Conservation (phyloP, 75 land plant genomes). For the Picea glauca region DNA sequence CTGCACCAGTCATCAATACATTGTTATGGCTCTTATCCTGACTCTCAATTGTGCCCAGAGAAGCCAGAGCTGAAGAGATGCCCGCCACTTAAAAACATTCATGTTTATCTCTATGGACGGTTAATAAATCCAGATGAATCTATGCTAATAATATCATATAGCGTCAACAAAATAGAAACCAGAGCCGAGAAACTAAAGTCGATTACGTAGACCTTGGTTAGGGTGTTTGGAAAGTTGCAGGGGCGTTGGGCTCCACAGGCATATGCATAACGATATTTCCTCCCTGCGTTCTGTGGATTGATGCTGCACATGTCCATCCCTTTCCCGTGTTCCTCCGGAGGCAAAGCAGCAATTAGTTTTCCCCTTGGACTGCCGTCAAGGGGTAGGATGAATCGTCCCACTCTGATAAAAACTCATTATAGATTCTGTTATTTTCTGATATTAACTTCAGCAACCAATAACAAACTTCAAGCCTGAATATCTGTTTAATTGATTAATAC, state of each 20-base stretch:
- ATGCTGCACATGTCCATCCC: constrained; percentile 85
- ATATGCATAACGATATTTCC: constrained; percentile 69
- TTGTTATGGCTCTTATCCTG: no score
- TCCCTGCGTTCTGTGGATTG: constrained; percentile 55
- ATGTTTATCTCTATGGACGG: background rate
- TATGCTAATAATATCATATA: background rate
- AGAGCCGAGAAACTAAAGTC: no score
- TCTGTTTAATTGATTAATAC: background rate
- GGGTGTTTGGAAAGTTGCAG: constrained; percentile 74
- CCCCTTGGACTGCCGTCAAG: constrained; percentile 65
- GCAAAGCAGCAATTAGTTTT: constrained; percentile 51
- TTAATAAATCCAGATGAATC: background rate
- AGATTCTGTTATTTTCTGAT: background rate
- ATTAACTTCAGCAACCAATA: background rate
- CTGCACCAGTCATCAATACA: constrained; percentile 17
- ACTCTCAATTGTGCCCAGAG: no score
- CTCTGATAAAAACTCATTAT: constrained; percentile 24
- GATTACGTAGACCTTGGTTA: constrained; percentile 54
- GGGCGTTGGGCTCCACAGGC: constrained; percentile 82
- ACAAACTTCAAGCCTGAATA: no score
- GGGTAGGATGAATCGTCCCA: constrained; percentile 73
- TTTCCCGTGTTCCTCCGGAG: constrained; percentile 61
- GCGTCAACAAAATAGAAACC: background rate
- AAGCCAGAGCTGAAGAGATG: background rate
- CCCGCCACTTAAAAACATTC: background rate